A percentile compares a stretch with the other conserved stretches of the same genome.
phyloP scores from a whole-genome alignment of 202 grass and related monocot species.

The Eragrostis tef region DNA sequence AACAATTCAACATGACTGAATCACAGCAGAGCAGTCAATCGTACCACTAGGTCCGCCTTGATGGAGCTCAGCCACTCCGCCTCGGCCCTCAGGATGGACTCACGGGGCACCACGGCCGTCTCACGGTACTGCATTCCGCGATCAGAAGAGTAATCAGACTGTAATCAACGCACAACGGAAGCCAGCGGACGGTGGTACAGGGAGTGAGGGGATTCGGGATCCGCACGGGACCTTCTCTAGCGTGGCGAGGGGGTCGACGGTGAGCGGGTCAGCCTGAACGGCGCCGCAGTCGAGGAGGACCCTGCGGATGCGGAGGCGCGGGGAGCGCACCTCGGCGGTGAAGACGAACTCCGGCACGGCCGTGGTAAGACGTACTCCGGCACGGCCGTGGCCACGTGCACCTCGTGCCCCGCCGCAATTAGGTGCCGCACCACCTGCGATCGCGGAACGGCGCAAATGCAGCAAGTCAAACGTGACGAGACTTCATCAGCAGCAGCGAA shows the following conservation, averaged over 20 bases:
- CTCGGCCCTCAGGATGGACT: slow-evolving; percentile 78
- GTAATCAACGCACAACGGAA: neutral
- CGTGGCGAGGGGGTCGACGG: slow-evolving; percentile 78
- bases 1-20: slow-evolving; percentile 1
- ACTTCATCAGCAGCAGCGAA: neutral
- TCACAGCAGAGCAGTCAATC: neutral
- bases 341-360: slow-evolving; percentile 91
- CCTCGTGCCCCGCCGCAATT: slow-evolving; percentile 74
- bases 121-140: slow-evolving; percentile 75
- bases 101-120: slow-evolving; percentile 83
- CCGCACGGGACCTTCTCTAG: slow-evolving; percentile 67
- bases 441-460: neutral
- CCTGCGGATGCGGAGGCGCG: slow-evolving; percentile 76
- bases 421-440: slow-evolving; percentile 83
- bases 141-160: neutral
- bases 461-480: neutral
- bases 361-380: too few relatives aligned
- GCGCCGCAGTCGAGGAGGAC: slow-evolving; percentile 91
- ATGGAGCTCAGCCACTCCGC: slow-evolving; percentile 85
- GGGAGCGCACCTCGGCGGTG: slow-evolving; percentile 82
- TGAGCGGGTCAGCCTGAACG: slow-evolving; percentile 90
- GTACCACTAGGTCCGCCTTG: slow-evolving; percentile 83
- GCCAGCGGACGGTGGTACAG: neutral
- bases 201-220: neutral
- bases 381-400: too few relatives aligned